Base-by-base conservation (phyloP, 805 yeast species). In the Candida bentonensis region DNA sequence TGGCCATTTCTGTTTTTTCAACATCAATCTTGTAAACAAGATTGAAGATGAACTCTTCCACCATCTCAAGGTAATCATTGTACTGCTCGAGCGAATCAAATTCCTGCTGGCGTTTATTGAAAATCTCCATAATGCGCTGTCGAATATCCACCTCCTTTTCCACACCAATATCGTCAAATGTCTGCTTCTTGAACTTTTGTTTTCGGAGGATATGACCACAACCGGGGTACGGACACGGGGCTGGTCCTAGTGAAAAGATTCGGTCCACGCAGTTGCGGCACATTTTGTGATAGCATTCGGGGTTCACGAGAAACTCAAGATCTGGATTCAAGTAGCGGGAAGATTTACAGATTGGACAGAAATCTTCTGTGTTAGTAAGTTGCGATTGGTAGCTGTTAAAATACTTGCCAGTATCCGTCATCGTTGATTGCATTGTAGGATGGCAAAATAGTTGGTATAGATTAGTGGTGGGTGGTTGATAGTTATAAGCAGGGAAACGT, bases 341-440 rank as follows among this genome's bases (percentile, higher is more conserved):
- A 41, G 96, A 86, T 64, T 89, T 86, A 70, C 99, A 92, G 56
- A 92, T 86, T 23, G 97, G 97, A 69, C 99, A 92, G 78, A 88
- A 82, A 61, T 85, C 95, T 45, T 53, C 61, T 41, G 53, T 49
- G 23, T 46, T 50, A n/a, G n/a, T n/a, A n/a, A n/a, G n/a, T n/a
- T n/a, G n/a, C n/a, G n/a, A n/a, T n/a, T n/a, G n/a, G n/a, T n/a
- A n/a, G n/a, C n/a, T n/a, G n/a, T n/a, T n/a, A n/a, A n/a, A n/a
- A n/a, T n/a, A n/a, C n/a, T n/a, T n/a, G n/a, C n/a, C n/a, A n/a
- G n/a, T n/a, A n/a, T n/a, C n/a, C n/a, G n/a, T n/a, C n/a, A n/a
- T n/a, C n/a, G n/a, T n/a, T n/a, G n/a, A n/a, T n/a, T n/a, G n/a
- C n/a, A n/a, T n/a, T n/a, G n/a, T n/a, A n/a, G n/a, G n/a, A n/a